Percentiles rank a stretch among this genome's conserved stretches.
These are phyloP conservation scores for Canavalia ensiformis DNA, from an alignment of 306 rosid genomes.

Conservation along the genomic window DNA sequence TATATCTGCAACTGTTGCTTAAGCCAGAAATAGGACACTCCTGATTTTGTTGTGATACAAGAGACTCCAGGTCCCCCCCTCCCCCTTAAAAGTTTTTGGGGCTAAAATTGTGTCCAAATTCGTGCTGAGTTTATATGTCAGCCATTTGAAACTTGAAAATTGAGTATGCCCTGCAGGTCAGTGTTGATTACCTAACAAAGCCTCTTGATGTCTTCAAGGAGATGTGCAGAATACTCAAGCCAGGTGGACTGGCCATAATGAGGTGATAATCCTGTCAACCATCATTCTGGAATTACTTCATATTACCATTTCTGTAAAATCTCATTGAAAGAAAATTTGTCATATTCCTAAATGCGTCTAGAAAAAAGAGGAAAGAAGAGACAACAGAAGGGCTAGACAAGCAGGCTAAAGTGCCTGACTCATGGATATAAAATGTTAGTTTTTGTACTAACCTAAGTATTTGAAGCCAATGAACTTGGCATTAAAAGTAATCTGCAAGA, in stretches of 20 bases:
- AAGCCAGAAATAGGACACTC: neutral
- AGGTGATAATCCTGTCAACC: conserved; percentile 60
- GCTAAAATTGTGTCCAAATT: conserved; percentile 15
- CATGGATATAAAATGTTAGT: neutral
- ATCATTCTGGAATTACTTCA: conserved; percentile 24
- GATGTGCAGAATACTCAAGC: conserved; percentile 77
- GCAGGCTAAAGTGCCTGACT: neutral
- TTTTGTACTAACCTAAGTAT: neutral
- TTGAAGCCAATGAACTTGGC: conserved; percentile 9
- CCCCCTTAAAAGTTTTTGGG: neutral
- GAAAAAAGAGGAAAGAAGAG: neutral
- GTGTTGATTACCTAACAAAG: conserved; percentile 83
- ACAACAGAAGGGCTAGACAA: conserved; percentile 1
- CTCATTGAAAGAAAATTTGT: conserved; percentile 12
- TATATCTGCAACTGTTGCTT: conserved; percentile 2
- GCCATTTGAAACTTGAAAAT: conserved; percentile 14
- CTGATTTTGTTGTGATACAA: neutral
- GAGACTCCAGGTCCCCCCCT: neutral
- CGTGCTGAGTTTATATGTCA: conserved; percentile 6
- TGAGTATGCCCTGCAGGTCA: conserved; percentile 67
- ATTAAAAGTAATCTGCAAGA: neutral
- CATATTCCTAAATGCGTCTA: neutral
- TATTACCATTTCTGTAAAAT: conserved; percentile 20
- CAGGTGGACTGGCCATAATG: conserved; percentile 81
- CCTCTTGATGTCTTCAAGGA: conserved; percentile 80